Evolutionary conservation across 2,329 filamentous ascomycete genomes (phyloP).

Genomic region (Harringtonia aguacate): DNA sequence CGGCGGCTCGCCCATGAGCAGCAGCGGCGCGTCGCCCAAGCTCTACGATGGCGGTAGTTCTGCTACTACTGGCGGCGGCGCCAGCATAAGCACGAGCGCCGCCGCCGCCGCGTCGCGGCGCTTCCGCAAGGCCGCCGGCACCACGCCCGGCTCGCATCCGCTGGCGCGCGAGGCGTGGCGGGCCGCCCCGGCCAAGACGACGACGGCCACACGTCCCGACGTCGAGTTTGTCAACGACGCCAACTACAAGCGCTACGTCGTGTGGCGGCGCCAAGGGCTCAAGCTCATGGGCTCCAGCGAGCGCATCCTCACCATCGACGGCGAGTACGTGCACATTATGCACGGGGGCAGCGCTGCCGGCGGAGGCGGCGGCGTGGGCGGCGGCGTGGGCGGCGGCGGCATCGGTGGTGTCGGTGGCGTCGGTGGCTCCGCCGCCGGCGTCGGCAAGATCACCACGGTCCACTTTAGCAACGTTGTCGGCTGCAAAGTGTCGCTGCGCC

Average conservation of each 20-base stretch:
- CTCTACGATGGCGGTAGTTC: slow-evolving; percentile 41
- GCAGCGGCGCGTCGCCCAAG: slow-evolving; percentile 44
- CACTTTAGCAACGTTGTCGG: slow-evolving; percentile 76
- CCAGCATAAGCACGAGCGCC: slow-evolving; percentile 24
- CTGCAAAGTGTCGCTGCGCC: slow-evolving; percentile 69
- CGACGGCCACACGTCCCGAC: slow-evolving; percentile 31
- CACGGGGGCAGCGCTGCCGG: slow-evolving; percentile 48
- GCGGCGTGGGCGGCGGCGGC: slow-evolving; percentile 39
- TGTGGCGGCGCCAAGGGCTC: slow-evolving; percentile 76
- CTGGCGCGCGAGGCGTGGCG: slow-evolving; percentile 46
- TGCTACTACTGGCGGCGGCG: slow-evolving; percentile 20
- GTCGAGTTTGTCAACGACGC: slow-evolving; percentile 26
- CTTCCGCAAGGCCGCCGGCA: slow-evolving; percentile 9
- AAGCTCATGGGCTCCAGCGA: slow-evolving; percentile 68
- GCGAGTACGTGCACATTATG: slow-evolving; percentile 81
- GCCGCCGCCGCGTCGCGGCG: slow-evolving; percentile 4
- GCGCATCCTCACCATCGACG: slow-evolving; percentile 67
- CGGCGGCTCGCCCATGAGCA: slow-evolving; percentile 42
- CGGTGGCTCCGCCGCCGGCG: too few species aligned
- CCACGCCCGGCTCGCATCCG: slow-evolving; percentile 49
- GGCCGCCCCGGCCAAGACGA: not conserved
- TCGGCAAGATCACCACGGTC: slow-evolving; percentile 65
- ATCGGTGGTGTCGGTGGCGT: slow-evolving; percentile 43
- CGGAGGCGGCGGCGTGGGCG: slow-evolving; percentile 43
- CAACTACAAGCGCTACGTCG: slow-evolving; percentile 66